Percentiles rank a stretch among this genome's conserved stretches.
Conservation (phyloP, 2,329 filamentous ascomycete genomes). For the Seiridium unicorne region DNA sequence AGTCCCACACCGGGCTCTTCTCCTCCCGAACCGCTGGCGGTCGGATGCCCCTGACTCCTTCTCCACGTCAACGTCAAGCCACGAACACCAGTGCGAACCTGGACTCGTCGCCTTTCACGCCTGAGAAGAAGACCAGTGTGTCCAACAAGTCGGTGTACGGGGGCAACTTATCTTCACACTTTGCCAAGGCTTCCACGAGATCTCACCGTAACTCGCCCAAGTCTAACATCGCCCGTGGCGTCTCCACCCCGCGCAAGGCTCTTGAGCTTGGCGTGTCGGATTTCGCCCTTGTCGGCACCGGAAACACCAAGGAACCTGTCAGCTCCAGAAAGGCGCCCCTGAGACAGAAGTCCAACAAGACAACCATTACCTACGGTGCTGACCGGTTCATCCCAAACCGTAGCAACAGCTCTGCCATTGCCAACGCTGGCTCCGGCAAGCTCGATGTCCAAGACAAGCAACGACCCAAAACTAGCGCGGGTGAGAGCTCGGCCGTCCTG, state of each 20-base stretch:
- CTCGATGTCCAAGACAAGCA: slow-evolving; percentile 69
- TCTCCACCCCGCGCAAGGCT: slow-evolving; percentile 74
- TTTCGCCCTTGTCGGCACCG: slow-evolving; percentile 85
- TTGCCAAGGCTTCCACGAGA: slow-evolving; percentile 68
- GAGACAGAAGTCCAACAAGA: slow-evolving; percentile 64
- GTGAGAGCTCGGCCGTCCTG: slow-evolving; percentile 73
- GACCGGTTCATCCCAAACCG: slow-evolving; percentile 98
- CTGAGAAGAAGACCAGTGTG: slow-evolving; percentile 56
- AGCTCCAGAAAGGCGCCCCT: slow-evolving; percentile 51
- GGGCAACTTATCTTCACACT: slow-evolving; percentile 75
- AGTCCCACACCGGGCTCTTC: slow-evolving; percentile 93
- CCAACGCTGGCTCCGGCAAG: slow-evolving; percentile 80
- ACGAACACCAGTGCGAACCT: slow-evolving; percentile 49
- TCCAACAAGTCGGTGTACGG: slow-evolving; percentile 69
- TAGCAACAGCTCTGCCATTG: slow-evolving; percentile 81
- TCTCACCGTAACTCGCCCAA: slow-evolving; percentile 85
- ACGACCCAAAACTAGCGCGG: slow-evolving; percentile 67
- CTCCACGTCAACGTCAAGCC: slow-evolving; percentile 65
- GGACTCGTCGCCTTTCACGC: slow-evolving; percentile 75
- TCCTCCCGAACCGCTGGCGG: slow-evolving; percentile 89
- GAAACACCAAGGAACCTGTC: slow-evolving; percentile 59
- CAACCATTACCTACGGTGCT: slow-evolving; percentile 73
- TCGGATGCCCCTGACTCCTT: slow-evolving; percentile 91
- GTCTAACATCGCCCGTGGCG: slow-evolving; percentile 83
- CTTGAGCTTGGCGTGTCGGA: slow-evolving; percentile 91